phyloP scores from a whole-genome alignment of 1,139 yeast species.

The Pichia sp. region DNA sequence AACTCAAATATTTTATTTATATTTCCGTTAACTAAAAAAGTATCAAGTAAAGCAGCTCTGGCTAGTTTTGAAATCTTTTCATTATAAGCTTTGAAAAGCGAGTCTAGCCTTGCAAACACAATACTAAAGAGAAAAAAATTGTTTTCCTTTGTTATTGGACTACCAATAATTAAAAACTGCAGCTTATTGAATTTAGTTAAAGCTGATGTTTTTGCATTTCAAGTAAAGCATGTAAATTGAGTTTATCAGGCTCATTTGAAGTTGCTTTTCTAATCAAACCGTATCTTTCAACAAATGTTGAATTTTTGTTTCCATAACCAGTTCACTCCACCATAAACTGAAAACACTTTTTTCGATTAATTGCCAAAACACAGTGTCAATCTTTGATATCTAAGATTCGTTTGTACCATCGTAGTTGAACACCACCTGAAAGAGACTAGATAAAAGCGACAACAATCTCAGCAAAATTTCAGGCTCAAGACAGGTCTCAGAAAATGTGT shows the following conservation, averaged over 20 bases:
- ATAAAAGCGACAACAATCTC: slow-evolving; percentile 57
- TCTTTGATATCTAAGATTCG: slow-evolving; percentile 64
- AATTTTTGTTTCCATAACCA: slow-evolving; percentile 67
- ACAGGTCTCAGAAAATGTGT: slow-evolving; percentile 51
- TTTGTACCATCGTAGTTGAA: slow-evolving; percentile 53
- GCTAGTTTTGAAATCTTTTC: slow-evolving; percentile 62
- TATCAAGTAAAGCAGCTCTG: slow-evolving; percentile 59
- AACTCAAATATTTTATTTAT: slow-evolving; percentile 52
- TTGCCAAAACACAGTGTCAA: slow-evolving; percentile 77
- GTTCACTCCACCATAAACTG: slow-evolving; percentile 89
- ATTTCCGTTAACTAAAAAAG: slow-evolving; percentile 53
- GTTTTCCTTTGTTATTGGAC: slow-evolving; percentile 47
- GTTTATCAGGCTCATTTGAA: slow-evolving; percentile 38
- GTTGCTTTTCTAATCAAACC: slow-evolving; percentile 46
- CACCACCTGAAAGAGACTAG: slow-evolving; percentile 57
- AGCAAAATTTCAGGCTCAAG: slow-evolving; percentile 65
- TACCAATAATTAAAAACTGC: slow-evolving; percentile 75
- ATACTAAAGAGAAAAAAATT: slow-evolving; percentile 65
- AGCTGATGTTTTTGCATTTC: slow-evolving; percentile 74
- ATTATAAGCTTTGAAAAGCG: slow-evolving; percentile 52
- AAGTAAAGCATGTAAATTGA: slow-evolving; percentile 63
- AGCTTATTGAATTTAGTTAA: slow-evolving; percentile 65
- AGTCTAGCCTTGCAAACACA: slow-evolving; percentile 70
- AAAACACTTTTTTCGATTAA: slow-evolving; percentile 74
- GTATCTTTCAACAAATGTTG: slow-evolving; percentile 62